phyloP scores from a whole-genome alignment of 441 rosid genomes.

The Jatropha podagrica region DNA sequence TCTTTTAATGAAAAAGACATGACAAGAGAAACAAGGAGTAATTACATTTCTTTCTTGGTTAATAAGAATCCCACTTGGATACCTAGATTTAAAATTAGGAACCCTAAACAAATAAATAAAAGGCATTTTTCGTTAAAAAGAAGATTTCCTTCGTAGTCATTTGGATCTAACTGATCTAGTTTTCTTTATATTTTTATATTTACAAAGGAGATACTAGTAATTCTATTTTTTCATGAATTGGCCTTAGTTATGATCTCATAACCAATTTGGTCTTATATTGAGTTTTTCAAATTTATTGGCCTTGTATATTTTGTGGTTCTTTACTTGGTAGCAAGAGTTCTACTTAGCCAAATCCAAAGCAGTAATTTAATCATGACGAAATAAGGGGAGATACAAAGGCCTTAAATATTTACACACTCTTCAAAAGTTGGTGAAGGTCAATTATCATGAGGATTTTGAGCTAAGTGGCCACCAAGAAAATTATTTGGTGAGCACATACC shows the following conservation, averaged over 20 bases:
- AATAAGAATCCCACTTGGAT: neutral
- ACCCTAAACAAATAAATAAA: neutral
- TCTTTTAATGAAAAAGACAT: neutral
- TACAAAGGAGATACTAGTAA: neutral
- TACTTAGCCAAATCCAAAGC: neutral
- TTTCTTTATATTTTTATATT: neutral
- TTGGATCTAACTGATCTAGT: neutral
- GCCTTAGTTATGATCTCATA: neutral
- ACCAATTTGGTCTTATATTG: neutral
- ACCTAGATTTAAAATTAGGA: neutral
- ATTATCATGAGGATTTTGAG: neutral
- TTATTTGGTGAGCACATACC: neutral
- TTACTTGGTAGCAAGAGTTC: neutral
- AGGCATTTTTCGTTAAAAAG: neutral
- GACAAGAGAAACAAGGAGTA: neutral
- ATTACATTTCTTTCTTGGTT: neutral
- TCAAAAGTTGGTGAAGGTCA: neutral
- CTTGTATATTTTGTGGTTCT: neutral
- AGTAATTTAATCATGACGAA: neutral
- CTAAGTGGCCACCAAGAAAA: neutral
- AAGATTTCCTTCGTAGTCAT: neutral
- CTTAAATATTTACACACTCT: neutral
- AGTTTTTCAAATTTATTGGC: neutral
- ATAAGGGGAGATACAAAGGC: neutral
- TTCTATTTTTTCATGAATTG: neutral